Evolutionary conservation across 768 basidiomycete genomes (phyloP), one percentile per base, ranked within the genome.

Genomic region (Podaxis sp.): DNA sequence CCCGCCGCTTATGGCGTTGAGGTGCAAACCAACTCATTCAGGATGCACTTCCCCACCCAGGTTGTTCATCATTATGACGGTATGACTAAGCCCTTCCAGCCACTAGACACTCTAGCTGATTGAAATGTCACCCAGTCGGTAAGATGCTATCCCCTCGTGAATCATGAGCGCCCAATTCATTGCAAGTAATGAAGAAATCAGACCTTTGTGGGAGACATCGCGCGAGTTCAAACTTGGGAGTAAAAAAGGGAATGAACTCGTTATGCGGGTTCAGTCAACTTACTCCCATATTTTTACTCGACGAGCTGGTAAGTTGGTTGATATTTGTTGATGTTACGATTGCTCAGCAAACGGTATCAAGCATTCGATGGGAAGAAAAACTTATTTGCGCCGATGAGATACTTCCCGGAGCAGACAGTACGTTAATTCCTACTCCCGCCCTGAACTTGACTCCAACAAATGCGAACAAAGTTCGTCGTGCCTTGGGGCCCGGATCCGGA

Each of bases 341-440:
- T 25, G 13, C 7, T 59, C 13, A 41, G 52, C 57, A 17, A 63
- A 37, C 22, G 25, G 40, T 9, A 29, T 49, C 2, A 19, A 77
- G 76, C 72, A 0, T 77, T 65, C 55, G 76, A 76, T 58, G 76
- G 76, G 7, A 72, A 74, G 57, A 72, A 72, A 51, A 77, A 77
- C 52, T 55, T 77, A 0, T 77, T 67, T 43, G 72, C 74, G 0
- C 68, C 66, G 29, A 29, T 52, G 37, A 53, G 59, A 12, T 75
- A 74, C 49, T 62, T 62, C 40, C 4, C 61, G 17, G n/a, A 50
- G 24, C 54, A 62, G 22, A 62, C 46, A 2, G 61, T 56, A 56
- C 13, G 61, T 38, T 25, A 12, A 27, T 1, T 38, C 19, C 29
- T 40, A 22, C 19, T 1, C 19, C 22, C 43, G 22, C 13, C 8